A percentile compares a stretch with the other conserved stretches of the same genome.
These are phyloP conservation scores for Boeremia lycopersici DNA, from an alignment of 2,329 filamentous ascomycete genomes.

Conservation along the genomic window DNA sequence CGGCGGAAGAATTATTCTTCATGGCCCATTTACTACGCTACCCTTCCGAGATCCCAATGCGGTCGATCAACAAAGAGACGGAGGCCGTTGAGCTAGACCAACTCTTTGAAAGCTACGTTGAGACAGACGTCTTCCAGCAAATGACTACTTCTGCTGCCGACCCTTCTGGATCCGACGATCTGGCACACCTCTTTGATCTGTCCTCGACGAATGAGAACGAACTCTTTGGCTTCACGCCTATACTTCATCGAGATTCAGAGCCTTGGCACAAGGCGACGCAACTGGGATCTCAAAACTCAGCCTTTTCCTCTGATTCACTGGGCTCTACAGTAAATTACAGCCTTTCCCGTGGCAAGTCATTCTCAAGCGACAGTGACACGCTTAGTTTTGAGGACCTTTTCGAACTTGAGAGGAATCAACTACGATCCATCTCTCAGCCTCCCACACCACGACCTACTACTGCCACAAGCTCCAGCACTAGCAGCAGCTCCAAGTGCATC, in stretches of 20 bases:
- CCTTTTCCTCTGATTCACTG: slow-evolving; percentile 39
- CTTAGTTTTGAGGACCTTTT: slow-evolving; percentile 41
- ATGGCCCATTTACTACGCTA: slow-evolving; percentile 38
- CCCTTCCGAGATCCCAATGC: slow-evolving; percentile 46
- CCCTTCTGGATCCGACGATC: slow-evolving; percentile 55
- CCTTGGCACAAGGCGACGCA: slow-evolving; percentile 62
- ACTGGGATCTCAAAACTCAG: slow-evolving; percentile 58
- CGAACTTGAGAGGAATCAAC: slow-evolving; percentile 33
- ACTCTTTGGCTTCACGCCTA: slow-evolving; percentile 53
- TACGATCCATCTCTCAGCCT: slow-evolving; percentile 40
- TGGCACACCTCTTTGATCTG: slow-evolving; percentile 59
- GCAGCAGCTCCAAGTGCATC: slow-evolving; percentile 15
- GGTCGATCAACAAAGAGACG: slow-evolving; percentile 57
- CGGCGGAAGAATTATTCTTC: slow-evolving; percentile 33
- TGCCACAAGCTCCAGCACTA: slow-evolving; percentile 1
- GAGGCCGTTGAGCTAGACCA: slow-evolving; percentile 64
- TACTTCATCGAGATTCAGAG: slow-evolving; percentile 56
- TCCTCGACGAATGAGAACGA: slow-evolving; percentile 60
- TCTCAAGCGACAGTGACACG: slow-evolving; percentile 40
- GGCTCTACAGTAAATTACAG: slow-evolving; percentile 39
- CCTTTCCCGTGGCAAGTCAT: slow-evolving; percentile 39
- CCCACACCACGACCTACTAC: slow-evolving; percentile 37
- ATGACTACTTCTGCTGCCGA: slow-evolving; percentile 56
- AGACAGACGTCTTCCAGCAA: slow-evolving; percentile 59
- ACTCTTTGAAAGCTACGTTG: slow-evolving; percentile 68